Evolutionary conservation across 352 stramenopile species (phyloP), one percentile per base, ranked within the genome.

Genomic region (Phytophthora fragariae): DNA sequence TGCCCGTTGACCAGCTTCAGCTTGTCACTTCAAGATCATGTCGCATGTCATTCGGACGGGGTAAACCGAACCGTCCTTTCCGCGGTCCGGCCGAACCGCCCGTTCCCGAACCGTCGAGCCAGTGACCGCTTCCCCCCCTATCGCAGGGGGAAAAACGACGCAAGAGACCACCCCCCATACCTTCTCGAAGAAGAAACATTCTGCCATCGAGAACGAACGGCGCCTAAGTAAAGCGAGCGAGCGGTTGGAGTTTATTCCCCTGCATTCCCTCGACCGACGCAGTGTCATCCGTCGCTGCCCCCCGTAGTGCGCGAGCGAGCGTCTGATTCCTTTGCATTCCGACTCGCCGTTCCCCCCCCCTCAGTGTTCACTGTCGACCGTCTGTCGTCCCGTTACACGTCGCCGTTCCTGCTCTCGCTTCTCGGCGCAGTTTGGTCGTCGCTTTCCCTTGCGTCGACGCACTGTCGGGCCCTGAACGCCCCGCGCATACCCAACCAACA

Each of bases 321-420:
- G 65, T 57, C 56, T 56, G 33, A 70, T 63, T 72, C 65, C 57
- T 75, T 76, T 79, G 60, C 62, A 72, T 65, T 64, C 70, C 70
- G 65, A 81, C 62, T 63, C 70, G 53, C 29, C 57, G 44, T 41
- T n/a, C 53, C 35, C 55, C 53, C 27, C 55, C n/a, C 12, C 46
- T 61, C 49, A 58, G 41, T 67, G 21, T 33, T 33, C 49, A 29
- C 21, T 62, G 44, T 60, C 33, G 57, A 39, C 57, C 49, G 21
- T 37, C 59, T 39, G n/a, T 57, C 50, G 54, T 70, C 62, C 15
- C n/a, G 60, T 58, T 68, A 65, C 46, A 63, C 62, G 53, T 67
- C 62, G 44, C 27, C 68, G 57, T 59, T 54, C 57, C 57, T 73
- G 33, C 52, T 59, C 21, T 35, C 27, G 52, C 55, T 64, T 54